Evolutionary conservation across 371 early-diverging fungal species (phyloP).

Genomic region (Mortierella sp.): DNA sequence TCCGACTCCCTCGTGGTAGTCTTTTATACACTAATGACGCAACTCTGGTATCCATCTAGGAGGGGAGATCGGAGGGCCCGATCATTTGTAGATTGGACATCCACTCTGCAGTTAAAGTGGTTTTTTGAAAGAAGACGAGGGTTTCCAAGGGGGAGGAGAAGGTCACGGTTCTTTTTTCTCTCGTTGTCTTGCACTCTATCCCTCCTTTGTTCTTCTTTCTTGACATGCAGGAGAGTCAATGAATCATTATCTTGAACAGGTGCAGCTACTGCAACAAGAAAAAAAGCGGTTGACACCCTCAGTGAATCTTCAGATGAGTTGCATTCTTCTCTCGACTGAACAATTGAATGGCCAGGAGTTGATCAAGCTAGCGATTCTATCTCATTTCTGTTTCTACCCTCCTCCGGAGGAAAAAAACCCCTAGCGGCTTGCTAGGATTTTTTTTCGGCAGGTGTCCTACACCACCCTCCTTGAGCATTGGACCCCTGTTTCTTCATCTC

Average conservation of each 20-base stretch:
- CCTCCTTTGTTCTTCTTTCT: background rate
- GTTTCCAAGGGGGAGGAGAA: too few species aligned
- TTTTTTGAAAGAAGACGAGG: background rate
- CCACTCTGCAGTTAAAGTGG: background rate
- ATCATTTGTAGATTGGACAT: background rate
- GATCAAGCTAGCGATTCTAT: too few species aligned
- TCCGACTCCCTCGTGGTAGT: constrained; percentile 10
- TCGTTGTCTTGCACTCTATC: background rate
- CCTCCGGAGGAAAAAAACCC: background rate
- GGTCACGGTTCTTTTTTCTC: background rate
- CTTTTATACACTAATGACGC: background rate
- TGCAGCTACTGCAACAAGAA: too few species aligned
- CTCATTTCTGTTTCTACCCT: background rate
- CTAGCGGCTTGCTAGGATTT: background rate
- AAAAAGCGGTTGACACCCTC: too few species aligned
- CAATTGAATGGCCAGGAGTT: too few species aligned
- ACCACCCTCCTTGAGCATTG: background rate
- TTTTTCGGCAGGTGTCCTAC: background rate
- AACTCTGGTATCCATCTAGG: background rate
- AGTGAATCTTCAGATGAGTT: too few species aligned
- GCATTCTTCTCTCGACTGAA: too few species aligned
- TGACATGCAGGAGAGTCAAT: too few species aligned
- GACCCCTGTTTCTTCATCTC: background rate
- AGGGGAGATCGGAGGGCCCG: background rate
- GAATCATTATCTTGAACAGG: too few species aligned